A percentile compares a stretch with the other conserved stretches of the same genome.
Conservation (phyloP, 2,329 filamentous ascomycete genomes). For the Sarocladium strictum region DNA sequence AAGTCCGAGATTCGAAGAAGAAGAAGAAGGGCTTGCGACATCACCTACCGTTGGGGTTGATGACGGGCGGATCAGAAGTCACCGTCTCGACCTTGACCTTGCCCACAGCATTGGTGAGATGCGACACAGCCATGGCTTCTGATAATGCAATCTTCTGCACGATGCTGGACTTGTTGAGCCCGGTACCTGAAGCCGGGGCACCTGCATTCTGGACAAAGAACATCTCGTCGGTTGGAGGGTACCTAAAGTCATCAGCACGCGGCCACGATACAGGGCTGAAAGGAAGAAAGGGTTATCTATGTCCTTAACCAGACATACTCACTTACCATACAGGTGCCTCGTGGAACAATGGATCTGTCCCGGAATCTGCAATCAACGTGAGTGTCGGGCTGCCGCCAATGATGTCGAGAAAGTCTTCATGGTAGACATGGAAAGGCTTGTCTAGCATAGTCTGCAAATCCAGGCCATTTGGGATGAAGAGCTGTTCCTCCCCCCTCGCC, state of each 20-base stretch:
- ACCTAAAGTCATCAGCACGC: constrained; percentile 17
- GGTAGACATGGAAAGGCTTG: constrained; percentile 40
- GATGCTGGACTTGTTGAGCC: constrained; percentile 43
- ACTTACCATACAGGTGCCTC: constrained; percentile 46
- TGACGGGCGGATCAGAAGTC: constrained; percentile 31
- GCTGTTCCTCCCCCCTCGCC: background rate
- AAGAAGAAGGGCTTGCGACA: too few species aligned
- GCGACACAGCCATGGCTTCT: constrained; percentile 30
- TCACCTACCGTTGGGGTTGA: constrained; percentile 41
- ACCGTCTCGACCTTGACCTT: constrained; percentile 35
- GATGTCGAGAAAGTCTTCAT: constrained; percentile 43
- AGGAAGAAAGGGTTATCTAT: too few species aligned
- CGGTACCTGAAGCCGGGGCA: constrained; percentile 38
- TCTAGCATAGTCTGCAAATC: constrained; percentile 28
- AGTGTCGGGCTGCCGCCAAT: constrained; percentile 43
- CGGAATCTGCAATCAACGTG: constrained; percentile 40
- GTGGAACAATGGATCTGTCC: constrained; percentile 43
- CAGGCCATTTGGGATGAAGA: constrained; percentile 32
- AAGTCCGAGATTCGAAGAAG: too few species aligned
- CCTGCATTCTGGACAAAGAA: constrained; percentile 51
- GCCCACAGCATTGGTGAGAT: constrained; percentile 29
- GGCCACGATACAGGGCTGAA: too few species aligned
- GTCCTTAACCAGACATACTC: too few species aligned
- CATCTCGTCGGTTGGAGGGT: constrained; percentile 41
- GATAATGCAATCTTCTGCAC: constrained; percentile 44